phyloP scores from a whole-genome alignment of 345 rosid species.

The Eutrema heterophyllum region DNA sequence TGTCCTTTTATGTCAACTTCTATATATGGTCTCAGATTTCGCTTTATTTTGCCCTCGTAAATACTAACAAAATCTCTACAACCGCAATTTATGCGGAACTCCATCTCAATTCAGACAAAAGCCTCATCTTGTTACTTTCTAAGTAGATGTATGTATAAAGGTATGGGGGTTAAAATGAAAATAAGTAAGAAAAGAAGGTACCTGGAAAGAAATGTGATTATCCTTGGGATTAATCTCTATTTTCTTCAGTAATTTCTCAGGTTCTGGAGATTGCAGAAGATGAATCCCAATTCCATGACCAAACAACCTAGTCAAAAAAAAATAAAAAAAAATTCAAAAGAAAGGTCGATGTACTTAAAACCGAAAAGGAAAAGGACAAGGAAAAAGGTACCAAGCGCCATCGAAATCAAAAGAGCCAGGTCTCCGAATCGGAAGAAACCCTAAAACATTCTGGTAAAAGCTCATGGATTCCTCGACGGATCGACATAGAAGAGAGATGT shows the following conservation, averaged over 20 bases:
- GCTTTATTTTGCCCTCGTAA: not conserved
- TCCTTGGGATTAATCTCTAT: conserved; percentile 77
- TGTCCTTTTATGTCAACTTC: not conserved
- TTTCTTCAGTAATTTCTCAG: conserved; percentile 56
- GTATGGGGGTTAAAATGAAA: not conserved
- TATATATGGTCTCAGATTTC: not conserved
- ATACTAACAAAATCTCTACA: not conserved
- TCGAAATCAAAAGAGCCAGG: conserved; percentile 81
- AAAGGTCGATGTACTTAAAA: not conserved
- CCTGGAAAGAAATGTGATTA: conserved; percentile 88
- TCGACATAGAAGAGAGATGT: conserved; percentile 65
- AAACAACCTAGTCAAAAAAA: conserved; percentile 50
- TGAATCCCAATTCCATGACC: conserved; percentile 78
- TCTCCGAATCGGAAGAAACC: conserved; percentile 69
- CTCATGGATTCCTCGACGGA: conserved; percentile 61
- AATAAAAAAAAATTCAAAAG: not conserved
- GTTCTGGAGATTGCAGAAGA: conserved; percentile 64
- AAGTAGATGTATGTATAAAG: not conserved
- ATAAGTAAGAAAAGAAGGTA: not conserved
- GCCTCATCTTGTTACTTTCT: not conserved
- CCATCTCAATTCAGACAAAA: not conserved
- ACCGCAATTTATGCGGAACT: not conserved
- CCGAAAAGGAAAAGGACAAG: not conserved
- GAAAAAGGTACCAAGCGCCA: conserved; percentile 72
- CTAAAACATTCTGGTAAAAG: conserved; percentile 72